Evolutionary conservation across 495 filamentous ascomycete genomes (phyloP), one percentile per base, ranked within the genome.

Genomic region (Talaromyces nanjingensis): DNA sequence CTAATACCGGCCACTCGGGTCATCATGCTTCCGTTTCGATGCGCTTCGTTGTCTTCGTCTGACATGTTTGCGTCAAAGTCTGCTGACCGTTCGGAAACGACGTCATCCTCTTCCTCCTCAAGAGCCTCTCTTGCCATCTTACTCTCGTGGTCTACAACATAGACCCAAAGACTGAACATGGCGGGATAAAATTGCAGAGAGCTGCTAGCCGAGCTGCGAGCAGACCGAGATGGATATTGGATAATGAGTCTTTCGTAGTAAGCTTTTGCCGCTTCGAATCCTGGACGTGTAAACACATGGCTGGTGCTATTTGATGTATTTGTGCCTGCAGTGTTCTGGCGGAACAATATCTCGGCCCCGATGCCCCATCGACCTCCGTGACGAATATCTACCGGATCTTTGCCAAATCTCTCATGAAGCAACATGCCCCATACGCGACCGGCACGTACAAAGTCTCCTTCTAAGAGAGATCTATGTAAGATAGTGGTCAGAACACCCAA

Each of bases 221-320:
- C 65, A 64, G 82, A 82, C 14, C 77, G 77, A 67, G 78, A 84
- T 0, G 87, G 87, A 72, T 89, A 80, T 67, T 89, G 84, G 12
- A 90, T 72, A n/a, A 88, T 84, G 47, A 91, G 74, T 31, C 81
- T 79, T 65, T 89, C 86, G 65, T 88, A 89, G 69, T 89, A 91
- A 8, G 81, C 73, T 64, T 81, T 84, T 8, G 83, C 86, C 56
- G 79, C 74, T 63, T 79, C 77, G 56, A 89, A 81, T 4, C 83
- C 85, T 25, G 81, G 77, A 14, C 71, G 69, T 0, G 77, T 82
- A 64, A 84, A 85, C 1, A 68, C 66, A 7, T 67, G 59, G 20
- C 66, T 63, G 8, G 67, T 55, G 2, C 22, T 29, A 33, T 39
- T 39, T 52, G 62, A 27, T 7, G 53, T 1, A 49, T 24, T 5